Evolutionary conservation across 2,329 filamentous ascomycete genomes (phyloP).

Genomic region (Xylariaceae sp.): DNA sequence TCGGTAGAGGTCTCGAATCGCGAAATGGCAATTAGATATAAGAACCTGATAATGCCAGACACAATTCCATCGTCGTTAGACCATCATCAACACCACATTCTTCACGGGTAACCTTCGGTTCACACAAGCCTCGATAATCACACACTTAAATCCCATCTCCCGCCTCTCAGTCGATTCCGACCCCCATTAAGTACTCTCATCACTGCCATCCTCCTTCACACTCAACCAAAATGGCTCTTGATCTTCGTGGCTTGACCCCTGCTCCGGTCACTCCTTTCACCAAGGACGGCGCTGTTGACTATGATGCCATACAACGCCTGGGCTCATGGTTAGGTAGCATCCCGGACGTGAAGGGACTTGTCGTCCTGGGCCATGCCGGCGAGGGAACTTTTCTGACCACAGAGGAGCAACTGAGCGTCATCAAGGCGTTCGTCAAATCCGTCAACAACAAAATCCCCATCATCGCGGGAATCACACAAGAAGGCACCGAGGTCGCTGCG

Average conservation of each 20-base stretch:
- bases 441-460: conserved; percentile 46
- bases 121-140: too few species aligned
- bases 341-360: conserved; percentile 45
- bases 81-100: too few species aligned
- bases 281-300: conserved; percentile 43
- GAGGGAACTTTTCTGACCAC: conserved; percentile 50
- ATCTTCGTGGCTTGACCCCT: conserved; percentile 45
- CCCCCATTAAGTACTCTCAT: neutral
- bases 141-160: too few species aligned
- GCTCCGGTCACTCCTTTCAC: conserved; percentile 50
- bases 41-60: too few species aligned
- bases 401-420: conserved; percentile 44
- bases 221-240: conserved; percentile 29
- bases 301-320: conserved; percentile 46
- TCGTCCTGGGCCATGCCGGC: conserved; percentile 50
- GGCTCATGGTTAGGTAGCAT: conserved; percentile 50
- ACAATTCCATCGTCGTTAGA: too few species aligned
- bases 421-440: conserved; percentile 48
- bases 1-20: too few species aligned
- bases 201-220: neutral
- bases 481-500: conserved; percentile 48
- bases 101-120: too few species aligned
- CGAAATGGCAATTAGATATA: too few species aligned
- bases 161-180: too few species aligned
- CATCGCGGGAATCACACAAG: conserved; percentile 49